Conservation (phyloP, 2,329 filamentous ascomycete species). For the Aspergillus ruber region DNA sequence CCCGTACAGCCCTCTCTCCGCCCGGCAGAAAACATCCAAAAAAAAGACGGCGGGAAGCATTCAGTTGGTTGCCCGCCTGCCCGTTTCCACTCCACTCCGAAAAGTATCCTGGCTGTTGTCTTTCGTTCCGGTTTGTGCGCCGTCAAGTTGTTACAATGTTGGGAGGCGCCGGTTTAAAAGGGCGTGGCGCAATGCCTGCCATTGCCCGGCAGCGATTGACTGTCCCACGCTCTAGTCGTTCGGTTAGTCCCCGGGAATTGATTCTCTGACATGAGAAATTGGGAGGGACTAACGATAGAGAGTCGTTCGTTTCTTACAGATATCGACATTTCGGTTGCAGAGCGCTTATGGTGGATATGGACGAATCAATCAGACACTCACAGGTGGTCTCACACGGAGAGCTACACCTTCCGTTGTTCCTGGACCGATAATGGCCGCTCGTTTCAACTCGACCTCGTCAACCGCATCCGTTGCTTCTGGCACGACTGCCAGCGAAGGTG, state of each 20-base stretch:
- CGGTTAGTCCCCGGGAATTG: conserved; percentile 22
- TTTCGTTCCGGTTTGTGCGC: conserved; percentile 5
- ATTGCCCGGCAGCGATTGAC: conserved; percentile 23
- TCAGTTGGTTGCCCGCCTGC: too few relatives aligned
- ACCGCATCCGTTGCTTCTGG: conserved; percentile 12
- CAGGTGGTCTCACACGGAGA: conserved; percentile 17
- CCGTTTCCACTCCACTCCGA: too few relatives aligned
- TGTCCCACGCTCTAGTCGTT: conserved; percentile 25
- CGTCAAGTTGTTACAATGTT: conserved; percentile 41
- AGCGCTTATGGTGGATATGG: conserved; percentile 14
- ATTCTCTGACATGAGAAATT: conserved; percentile 1
- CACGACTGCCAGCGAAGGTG: conserved; percentile 5
- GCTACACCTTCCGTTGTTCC: conserved; percentile 12
- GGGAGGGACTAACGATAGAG: conserved; percentile 4
- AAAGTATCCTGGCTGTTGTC: conserved; percentile 4
- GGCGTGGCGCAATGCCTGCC: conserved; percentile 40
- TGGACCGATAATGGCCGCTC: conserved; percentile 19
- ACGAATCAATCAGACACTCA: conserved; percentile 15
- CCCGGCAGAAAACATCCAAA: conserved; percentile 29
- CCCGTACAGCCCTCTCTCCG: conserved; percentile 10
- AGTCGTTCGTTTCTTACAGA: conserved; percentile 19
- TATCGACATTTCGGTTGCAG: conserved; percentile 29
- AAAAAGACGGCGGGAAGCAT: conserved; percentile 1
- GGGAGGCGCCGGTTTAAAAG: conserved; percentile 49
- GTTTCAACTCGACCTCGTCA: conserved; percentile 35